A percentile compares a stretch with the other conserved stretches of the same genome.
Conservation (phyloP, 805 yeast genomes). For the Nakazawaea siamensis region DNA sequence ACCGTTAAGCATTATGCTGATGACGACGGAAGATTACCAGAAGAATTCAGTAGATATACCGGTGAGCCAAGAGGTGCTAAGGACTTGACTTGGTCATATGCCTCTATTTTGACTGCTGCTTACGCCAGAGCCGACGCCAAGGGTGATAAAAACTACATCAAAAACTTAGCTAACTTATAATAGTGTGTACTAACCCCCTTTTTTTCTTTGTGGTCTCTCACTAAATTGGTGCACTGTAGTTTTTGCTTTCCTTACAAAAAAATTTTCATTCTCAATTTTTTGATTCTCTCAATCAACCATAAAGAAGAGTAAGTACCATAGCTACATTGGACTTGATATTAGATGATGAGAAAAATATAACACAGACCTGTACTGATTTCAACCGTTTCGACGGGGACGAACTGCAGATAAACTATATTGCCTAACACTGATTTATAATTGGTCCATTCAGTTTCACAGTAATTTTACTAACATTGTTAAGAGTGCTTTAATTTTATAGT, state of each 20-base stretch:
- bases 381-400: constrained; percentile 13
- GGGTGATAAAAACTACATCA: background rate
- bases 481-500: constrained; percentile 13
- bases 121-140: constrained; percentile 6
- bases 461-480: constrained; percentile 9
- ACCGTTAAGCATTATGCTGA: constrained; percentile 29
- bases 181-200: background rate
- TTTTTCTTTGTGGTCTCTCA: background rate
- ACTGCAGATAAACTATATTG: constrained; percentile 26
- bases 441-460: no score
- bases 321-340: no score
- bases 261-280: background rate
- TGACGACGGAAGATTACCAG: constrained; percentile 29
- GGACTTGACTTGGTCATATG: constrained; percentile 39
- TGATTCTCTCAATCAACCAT: background rate
- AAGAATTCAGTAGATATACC: constrained; percentile 33
- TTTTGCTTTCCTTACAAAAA: background rate
- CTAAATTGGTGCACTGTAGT: background rate
- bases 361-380: constrained; percentile 55
- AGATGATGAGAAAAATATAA: constrained; percentile 37
- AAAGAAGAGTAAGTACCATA: no score
- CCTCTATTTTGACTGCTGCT: constrained; percentile 29
- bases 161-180: constrained; percentile 1
- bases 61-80: constrained; percentile 40
- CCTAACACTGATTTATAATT: constrained; percentile 24